Conservation (phyloP, 2,329 filamentous ascomycete genomes). For the Phyllosticta paracitricarpa region DNA sequence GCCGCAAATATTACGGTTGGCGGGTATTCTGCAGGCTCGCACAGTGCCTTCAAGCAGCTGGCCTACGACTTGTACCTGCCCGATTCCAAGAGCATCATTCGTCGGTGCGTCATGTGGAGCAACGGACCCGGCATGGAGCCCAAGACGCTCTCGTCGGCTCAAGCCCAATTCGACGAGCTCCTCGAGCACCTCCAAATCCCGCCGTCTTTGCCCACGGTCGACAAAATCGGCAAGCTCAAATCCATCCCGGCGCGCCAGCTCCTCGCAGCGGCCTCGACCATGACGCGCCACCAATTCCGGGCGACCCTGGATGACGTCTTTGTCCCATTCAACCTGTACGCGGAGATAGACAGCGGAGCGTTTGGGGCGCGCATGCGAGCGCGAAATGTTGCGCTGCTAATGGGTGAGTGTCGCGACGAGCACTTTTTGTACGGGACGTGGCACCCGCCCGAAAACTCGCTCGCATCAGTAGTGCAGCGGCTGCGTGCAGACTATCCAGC, state of each 20-base stretch:
- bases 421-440: slow-evolving; percentile 42
- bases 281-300: slow-evolving; percentile 43
- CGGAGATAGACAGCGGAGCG: slow-evolving; percentile 37
- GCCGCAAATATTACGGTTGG: slow-evolving; percentile 41
- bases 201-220: slow-evolving; percentile 23
- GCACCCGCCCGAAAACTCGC: slow-evolving; percentile 36
- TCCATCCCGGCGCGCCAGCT: slow-evolving; percentile 29
- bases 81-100: slow-evolving; percentile 37
- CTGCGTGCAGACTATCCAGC: slow-evolving; percentile 45
- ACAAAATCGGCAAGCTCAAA: slow-evolving; percentile 40
- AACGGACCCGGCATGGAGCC: slow-evolving; percentile 46
- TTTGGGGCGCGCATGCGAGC: slow-evolving; percentile 37
- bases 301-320: slow-evolving; percentile 42
- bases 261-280: slow-evolving; percentile 31
- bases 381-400: slow-evolving; percentile 39
- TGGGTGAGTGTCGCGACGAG: slow-evolving; percentile 47
- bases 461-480: slow-evolving; percentile 33
- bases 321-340: slow-evolving; percentile 34
- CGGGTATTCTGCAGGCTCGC: slow-evolving; percentile 48
- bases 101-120: slow-evolving; percentile 43
- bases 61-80: slow-evolving; percentile 45
- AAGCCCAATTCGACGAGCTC: slow-evolving; percentile 44
- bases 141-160: slow-evolving; percentile 36
- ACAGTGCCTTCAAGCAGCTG: slow-evolving; percentile 48
- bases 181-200: slow-evolving; percentile 37